Evolutionary conservation across 192 early-diverging fungal species (phyloP).

Genomic region (Coemansia sp.): DNA sequence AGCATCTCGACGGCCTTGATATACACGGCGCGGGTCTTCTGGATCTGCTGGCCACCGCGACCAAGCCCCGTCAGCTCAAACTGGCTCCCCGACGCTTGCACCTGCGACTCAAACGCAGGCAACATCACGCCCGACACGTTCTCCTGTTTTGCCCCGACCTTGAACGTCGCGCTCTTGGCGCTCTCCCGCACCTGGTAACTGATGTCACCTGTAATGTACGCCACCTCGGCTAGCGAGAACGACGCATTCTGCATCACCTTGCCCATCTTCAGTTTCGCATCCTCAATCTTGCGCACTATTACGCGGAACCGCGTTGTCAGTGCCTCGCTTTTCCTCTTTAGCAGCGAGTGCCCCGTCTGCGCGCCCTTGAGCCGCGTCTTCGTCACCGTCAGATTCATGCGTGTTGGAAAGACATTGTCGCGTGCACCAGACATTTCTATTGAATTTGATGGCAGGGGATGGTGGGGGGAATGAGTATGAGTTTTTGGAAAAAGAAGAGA

Average conservation of each 20-base stretch:
- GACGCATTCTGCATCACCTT: conserved; percentile 97
- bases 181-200: conserved; percentile 96
- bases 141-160: conserved; percentile 89
- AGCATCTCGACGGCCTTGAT: conserved; percentile 91
- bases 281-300: conserved; percentile 96
- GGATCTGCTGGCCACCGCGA: conserved; percentile 95
- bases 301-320: conserved; percentile 91
- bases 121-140: conserved; percentile 98
- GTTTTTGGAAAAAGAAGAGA: neutral
- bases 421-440: conserved; percentile 69
- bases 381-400: conserved; percentile 96
- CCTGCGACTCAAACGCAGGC: conserved; percentile 79
- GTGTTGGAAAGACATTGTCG: conserved; percentile 92
- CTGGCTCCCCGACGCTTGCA: conserved; percentile 83
- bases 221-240: conserved; percentile 97
- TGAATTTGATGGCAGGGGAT: neutral
- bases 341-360: conserved; percentile 93
- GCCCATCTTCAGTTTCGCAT: conserved; percentile 98
- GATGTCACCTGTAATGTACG: conserved; percentile 96
- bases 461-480: neutral
- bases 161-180: conserved; percentile 87
- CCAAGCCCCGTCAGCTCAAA: conserved; percentile 99
- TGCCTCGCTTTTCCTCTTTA: conserved; percentile 98
- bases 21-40: conserved; percentile 93
- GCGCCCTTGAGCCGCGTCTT: conserved; percentile 96